Evolutionary conservation across 352 stramenopile species (phyloP).

Genomic region (Phytophthora tentaculata): DNA sequence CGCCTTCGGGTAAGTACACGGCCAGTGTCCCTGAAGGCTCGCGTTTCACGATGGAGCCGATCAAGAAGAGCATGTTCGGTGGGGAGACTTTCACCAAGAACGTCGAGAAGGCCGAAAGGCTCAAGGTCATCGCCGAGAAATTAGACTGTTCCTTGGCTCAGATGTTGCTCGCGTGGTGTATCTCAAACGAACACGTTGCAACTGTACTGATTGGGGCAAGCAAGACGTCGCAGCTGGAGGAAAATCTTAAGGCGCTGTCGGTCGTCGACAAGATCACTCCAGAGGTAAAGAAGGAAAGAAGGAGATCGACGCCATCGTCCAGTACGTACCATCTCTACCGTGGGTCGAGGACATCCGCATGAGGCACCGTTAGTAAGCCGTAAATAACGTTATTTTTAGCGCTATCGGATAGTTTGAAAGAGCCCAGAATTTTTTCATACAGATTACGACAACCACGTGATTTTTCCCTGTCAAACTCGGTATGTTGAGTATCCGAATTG

Average conservation of each 20-base stretch:
- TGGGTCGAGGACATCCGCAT: background rate
- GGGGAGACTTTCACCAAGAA: background rate
- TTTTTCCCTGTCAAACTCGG: background rate
- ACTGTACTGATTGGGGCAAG: constrained; percentile 9
- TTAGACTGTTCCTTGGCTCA: constrained; percentile 11
- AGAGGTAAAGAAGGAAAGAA: constrained; percentile 11
- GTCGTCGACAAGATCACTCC: constrained; percentile 19
- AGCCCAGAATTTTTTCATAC: no score
- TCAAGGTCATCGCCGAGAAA: constrained; percentile 14
- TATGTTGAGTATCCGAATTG: background rate
- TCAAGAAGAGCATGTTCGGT: constrained; percentile 6
- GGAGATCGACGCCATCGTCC: constrained; percentile 12
- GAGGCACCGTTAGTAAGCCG: constrained; percentile 4
- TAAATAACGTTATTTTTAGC: no score
- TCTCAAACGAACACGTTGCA: constrained; percentile 7
- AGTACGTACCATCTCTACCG: constrained; percentile 1
- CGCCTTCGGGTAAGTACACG: constrained; percentile 64
- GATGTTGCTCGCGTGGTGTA: constrained; percentile 3
- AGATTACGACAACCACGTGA: no score
- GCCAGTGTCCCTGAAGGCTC: constrained; percentile 34
- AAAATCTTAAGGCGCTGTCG: constrained; percentile 12
- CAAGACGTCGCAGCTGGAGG: constrained; percentile 8
- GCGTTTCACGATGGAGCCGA: constrained; percentile 17
- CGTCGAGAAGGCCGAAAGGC: constrained; percentile 12
- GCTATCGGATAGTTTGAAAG: no score